phyloP scores from a whole-genome alignment of 805 yeast species.

The Hemisphaericaspora nanyangensis region DNA sequence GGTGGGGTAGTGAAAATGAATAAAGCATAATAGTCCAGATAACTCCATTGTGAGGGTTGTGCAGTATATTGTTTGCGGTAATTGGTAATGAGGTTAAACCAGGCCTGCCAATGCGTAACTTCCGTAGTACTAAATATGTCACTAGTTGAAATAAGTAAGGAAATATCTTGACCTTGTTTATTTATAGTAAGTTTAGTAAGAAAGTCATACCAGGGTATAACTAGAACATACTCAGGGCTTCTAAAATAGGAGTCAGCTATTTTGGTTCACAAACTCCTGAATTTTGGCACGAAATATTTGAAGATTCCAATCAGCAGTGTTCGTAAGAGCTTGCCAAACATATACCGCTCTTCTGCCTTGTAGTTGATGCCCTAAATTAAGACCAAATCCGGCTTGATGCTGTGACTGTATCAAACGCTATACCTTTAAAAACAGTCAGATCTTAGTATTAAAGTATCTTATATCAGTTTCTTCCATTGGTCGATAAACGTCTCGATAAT shows the following conservation, averaged over 20 bases:
- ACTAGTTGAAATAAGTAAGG: neutral
- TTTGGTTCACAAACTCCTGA: conserved; percentile 1
- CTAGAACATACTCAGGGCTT: neutral
- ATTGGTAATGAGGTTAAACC: neutral
- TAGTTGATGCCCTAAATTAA: neutral
- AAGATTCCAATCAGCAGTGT: neutral
- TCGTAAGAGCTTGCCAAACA: neutral
- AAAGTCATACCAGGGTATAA: conserved; percentile 1
- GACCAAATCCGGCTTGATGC: neutral
- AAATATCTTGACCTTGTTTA: neutral
- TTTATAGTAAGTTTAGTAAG: neutral
- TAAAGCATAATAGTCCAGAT: too few relatives aligned
- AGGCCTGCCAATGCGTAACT: neutral
- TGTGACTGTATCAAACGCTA: neutral
- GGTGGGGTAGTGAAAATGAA: too few relatives aligned
- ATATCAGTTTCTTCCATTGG: conserved; percentile 5
- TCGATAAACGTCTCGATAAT: neutral
- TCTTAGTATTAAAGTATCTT: neutral
- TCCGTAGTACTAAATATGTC: neutral
- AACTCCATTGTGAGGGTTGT: too few relatives aligned
- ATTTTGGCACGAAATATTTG: neutral
- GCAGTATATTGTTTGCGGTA: neutral
- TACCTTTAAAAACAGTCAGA: neutral
- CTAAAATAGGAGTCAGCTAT: neutral
- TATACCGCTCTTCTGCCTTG: neutral